Evolutionary conservation across 345 rosid genomes (phyloP).

Genomic region (Citrus mangshanensis): DNA sequence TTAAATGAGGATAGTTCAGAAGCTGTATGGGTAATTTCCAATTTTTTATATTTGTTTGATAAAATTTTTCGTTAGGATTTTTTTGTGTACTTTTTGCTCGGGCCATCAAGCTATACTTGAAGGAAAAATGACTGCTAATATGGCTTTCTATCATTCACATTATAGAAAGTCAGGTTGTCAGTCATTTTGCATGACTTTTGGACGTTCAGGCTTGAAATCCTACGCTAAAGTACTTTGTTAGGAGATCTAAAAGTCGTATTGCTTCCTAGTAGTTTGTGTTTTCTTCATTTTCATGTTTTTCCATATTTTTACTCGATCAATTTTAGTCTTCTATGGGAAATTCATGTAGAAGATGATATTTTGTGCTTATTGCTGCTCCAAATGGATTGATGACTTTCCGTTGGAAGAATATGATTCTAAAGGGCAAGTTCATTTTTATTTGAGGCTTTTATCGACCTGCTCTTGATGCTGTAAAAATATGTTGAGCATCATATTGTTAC

Average conservation of each 20-base stretch:
- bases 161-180: not conserved
- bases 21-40: conserved; percentile 53
- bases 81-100: not conserved
- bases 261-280: not conserved
- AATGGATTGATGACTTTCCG: not conserved
- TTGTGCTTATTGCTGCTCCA: not conserved
- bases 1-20: conserved; percentile 67
- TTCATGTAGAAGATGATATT: not conserved
- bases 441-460: not conserved
- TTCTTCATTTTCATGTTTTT: not conserved
- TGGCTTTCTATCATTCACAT: not conserved
- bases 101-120: not conserved
- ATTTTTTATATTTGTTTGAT: conserved; percentile 21
- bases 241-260: not conserved
- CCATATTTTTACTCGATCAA: not conserved
- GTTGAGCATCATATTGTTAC: not conserved
- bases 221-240: not conserved
- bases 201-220: not conserved
- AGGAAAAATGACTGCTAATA: not conserved
- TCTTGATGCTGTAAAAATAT: not conserved
- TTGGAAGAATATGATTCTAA: not conserved
- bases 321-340: not conserved
- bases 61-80: not conserved
- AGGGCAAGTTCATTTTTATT: not conserved
- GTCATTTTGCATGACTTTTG: not conserved